These are phyloP conservation scores for Cyclotella cryptica DNA, from an alignment of 108 stramenopile genomes.

Conservation along the genomic window DNA sequence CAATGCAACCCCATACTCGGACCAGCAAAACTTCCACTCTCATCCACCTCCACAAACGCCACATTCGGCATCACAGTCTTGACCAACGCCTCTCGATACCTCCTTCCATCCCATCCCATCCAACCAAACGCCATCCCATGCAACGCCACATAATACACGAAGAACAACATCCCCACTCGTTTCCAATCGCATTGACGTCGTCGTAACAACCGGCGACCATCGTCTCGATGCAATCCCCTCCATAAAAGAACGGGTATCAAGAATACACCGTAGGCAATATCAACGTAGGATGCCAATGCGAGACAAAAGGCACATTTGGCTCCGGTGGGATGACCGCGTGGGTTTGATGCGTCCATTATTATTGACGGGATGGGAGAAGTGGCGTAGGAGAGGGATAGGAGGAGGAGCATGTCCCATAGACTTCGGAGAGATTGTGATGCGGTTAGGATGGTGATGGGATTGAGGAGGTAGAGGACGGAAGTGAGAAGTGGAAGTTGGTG, in stretches of 20 bases:
- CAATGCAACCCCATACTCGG: conserved; percentile 81
- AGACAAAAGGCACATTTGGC: conserved; percentile 50
- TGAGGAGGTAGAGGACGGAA: conserved; percentile 58
- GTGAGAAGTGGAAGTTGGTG: conserved; percentile 54
- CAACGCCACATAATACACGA: conserved; percentile 33
- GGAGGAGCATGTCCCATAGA: conserved; percentile 52
- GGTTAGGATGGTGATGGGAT: conserved; percentile 65
- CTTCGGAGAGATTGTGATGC: conserved; percentile 54
- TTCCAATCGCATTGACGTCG: conserved; percentile 35
- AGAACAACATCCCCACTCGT: conserved; percentile 26
- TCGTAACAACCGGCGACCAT: not conserved
- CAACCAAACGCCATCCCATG: conserved; percentile 43
- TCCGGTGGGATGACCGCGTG: conserved; percentile 1
- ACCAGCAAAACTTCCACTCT: conserved; percentile 54
- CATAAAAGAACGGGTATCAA: conserved; percentile 56
- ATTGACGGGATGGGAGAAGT: conserved; percentile 18
- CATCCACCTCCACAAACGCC: conserved; percentile 43
- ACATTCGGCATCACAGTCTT: conserved; percentile 29
- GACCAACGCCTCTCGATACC: conserved; percentile 22
- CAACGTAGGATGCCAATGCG: conserved; percentile 64
- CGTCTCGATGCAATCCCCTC: conserved; percentile 26
- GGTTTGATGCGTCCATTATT: conserved; percentile 18
- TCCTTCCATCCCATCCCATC: conserved; percentile 28
- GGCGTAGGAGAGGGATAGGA: conserved; percentile 50
- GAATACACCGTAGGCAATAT: conserved; percentile 54